phyloP scores from a whole-genome alignment of 768 basidiomycete species.

The Leccinum disarticulatum region DNA sequence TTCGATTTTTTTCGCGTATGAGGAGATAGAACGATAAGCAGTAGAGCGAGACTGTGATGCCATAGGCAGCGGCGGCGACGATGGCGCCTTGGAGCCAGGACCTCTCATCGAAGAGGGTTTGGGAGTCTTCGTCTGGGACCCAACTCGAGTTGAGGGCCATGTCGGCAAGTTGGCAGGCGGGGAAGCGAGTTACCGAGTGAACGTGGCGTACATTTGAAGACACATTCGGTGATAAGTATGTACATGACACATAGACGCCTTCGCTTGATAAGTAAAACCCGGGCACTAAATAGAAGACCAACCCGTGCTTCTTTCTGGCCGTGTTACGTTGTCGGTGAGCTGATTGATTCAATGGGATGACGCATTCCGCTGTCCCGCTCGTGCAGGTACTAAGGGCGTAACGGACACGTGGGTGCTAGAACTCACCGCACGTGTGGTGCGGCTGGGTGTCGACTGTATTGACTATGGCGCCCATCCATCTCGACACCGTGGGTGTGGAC shows the following conservation, averaged over 20 bases:
- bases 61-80: background rate
- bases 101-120: background rate
- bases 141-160: background rate
- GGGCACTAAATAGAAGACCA: background rate
- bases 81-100: background rate
- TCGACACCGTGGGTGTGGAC: background rate
- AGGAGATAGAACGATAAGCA: background rate
- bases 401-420: background rate
- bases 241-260: background rate
- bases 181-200: background rate
- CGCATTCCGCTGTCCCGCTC: no score
- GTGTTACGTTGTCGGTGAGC: background rate
- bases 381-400: background rate
- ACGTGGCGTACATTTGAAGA: background rate
- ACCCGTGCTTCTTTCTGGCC: background rate
- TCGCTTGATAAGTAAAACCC: background rate
- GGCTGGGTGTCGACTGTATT: background rate
- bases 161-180: background rate
- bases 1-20: background rate
- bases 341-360: background rate
- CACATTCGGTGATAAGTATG: background rate
- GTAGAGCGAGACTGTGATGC: background rate
- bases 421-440: background rate
- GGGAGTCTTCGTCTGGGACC: background rate
- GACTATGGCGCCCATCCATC: background rate